Conservation (phyloP, 345 rosid species). For the Linum lewisii region DNA sequence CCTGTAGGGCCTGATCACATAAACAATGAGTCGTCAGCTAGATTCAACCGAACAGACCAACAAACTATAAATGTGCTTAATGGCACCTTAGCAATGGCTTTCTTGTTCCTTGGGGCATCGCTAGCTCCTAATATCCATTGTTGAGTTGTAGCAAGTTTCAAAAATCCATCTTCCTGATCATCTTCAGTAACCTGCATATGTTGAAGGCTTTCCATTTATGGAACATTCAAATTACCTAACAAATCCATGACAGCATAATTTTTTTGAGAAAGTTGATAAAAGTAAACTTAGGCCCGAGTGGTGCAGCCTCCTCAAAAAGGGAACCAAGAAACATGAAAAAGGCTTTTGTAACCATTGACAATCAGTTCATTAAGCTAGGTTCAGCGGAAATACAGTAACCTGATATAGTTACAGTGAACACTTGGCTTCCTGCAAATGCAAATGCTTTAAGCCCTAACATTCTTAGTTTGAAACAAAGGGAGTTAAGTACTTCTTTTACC, state of each 20-base stretch:
- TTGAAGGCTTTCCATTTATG: not conserved
- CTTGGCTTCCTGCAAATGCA: no score
- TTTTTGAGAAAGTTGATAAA: not conserved
- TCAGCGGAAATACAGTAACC: no score
- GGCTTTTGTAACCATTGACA: no score
- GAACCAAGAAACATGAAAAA: no score
- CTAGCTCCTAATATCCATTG: slow-evolving; percentile 66
- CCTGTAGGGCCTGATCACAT: slow-evolving; percentile 46
- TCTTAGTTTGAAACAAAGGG: no score
- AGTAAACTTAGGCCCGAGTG: no score
- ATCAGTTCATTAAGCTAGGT: no score
- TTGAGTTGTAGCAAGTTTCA: slow-evolving; percentile 57
- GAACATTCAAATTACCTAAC: not conserved
- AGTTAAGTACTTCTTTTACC: no score
- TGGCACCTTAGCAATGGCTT: slow-evolving; percentile 54
- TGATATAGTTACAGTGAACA: no score
- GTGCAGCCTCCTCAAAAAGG: no score
- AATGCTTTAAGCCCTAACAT: no score
- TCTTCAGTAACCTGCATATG: slow-evolving; percentile 30
- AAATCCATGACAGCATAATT: not conserved
- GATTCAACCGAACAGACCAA: not conserved
- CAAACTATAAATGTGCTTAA: not conserved
- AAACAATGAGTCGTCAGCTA: slow-evolving; percentile 4
- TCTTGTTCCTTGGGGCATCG: slow-evolving; percentile 69
- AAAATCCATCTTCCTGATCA: slow-evolving; percentile 47